phyloP scores from a whole-genome alignment of 768 basidiomycete species.

The Pleurotus platypus region DNA sequence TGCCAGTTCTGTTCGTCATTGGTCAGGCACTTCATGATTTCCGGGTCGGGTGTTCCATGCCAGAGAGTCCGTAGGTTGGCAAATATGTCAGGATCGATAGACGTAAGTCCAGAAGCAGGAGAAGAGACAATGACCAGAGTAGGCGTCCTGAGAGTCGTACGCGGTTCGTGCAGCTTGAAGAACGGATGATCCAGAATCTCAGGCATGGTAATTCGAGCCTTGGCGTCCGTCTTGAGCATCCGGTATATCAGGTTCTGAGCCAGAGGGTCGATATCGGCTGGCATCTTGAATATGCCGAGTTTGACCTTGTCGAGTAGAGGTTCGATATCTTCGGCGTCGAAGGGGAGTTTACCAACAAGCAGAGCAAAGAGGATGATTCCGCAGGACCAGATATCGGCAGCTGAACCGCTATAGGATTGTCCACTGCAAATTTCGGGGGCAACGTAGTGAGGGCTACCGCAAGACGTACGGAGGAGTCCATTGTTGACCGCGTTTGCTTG shows the following conservation, averaged over 20 bases:
- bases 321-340: slow-evolving; percentile 84
- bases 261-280: slow-evolving; percentile 57
- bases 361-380: slow-evolving; percentile 91
- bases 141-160: slow-evolving; percentile 42
- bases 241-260: slow-evolving; percentile 75
- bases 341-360: slow-evolving; percentile 85
- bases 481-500: slow-evolving; percentile 47
- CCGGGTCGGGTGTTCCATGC: slow-evolving; percentile 73
- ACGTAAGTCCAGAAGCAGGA: slow-evolving; percentile 57
- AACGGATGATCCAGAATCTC: slow-evolving; percentile 83
- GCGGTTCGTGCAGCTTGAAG: slow-evolving; percentile 54
- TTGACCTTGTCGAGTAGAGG: slow-evolving; percentile 81
- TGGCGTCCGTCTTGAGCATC: slow-evolving; percentile 79
- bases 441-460: slow-evolving; percentile 94
- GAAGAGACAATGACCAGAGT: slow-evolving; percentile 64
- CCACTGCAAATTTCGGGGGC: slow-evolving; percentile 90
- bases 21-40: slow-evolving; percentile 66
- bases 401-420: slow-evolving; percentile 76
- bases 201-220: slow-evolving; percentile 75
- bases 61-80: slow-evolving; percentile 90
- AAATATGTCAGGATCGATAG: slow-evolving; percentile 88
- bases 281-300: slow-evolving; percentile 70
- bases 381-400: slow-evolving; percentile 97
- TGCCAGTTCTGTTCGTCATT: slow-evolving; percentile 81
- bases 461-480: slow-evolving; percentile 71